phyloP scores from a whole-genome alignment of 2,329 filamentous ascomycete genomes.

The Exserohilum turcica region DNA sequence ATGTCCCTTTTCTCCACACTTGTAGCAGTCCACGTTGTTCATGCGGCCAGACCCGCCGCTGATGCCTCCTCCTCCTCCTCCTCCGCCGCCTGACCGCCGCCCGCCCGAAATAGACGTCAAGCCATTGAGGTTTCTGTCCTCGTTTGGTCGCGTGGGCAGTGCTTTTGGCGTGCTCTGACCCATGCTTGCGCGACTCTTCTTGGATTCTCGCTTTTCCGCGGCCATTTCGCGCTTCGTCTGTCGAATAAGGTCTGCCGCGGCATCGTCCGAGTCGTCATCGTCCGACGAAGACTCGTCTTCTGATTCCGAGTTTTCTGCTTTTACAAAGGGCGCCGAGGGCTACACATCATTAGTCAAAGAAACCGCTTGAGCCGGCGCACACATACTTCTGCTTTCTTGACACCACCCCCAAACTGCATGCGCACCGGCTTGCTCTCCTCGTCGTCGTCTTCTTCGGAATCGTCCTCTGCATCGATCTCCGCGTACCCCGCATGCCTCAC shows the following conservation, averaged over 20 bases:
- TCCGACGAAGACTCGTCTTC: slow-evolving; percentile 43
- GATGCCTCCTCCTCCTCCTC: slow-evolving; percentile 17
- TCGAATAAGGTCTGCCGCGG: slow-evolving; percentile 52
- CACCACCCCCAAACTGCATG: slow-evolving; percentile 59
- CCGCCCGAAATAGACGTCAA: slow-evolving; percentile 65
- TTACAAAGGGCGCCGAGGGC: slow-evolving; percentile 27
- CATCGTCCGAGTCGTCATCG: slow-evolving; percentile 51
- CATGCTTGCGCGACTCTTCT: slow-evolving; percentile 55
- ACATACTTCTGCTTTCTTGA: slow-evolving; percentile 36
- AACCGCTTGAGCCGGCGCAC: background rate
- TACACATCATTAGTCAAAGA: slow-evolving; percentile 21
- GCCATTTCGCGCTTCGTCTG: slow-evolving; percentile 53
- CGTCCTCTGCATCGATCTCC: slow-evolving; percentile 53
- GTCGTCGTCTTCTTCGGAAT: slow-evolving; percentile 44
- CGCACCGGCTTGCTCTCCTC: slow-evolving; percentile 40
- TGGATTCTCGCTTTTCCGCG: slow-evolving; percentile 50
- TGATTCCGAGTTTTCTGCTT: slow-evolving; percentile 31
- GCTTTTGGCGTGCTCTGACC: slow-evolving; percentile 56
- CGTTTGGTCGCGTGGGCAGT: slow-evolving; percentile 66
- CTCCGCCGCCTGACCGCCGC: slow-evolving; percentile 24
- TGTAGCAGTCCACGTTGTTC: slow-evolving; percentile 60
- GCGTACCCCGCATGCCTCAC: slow-evolving; percentile 68
- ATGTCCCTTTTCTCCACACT: slow-evolving; percentile 67
- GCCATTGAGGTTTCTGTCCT: slow-evolving; percentile 66
- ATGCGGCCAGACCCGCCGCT: slow-evolving; percentile 20